phyloP scores from a whole-genome alignment of 805 yeast genomes.

The Wickerhamiella sergipiensis region DNA sequence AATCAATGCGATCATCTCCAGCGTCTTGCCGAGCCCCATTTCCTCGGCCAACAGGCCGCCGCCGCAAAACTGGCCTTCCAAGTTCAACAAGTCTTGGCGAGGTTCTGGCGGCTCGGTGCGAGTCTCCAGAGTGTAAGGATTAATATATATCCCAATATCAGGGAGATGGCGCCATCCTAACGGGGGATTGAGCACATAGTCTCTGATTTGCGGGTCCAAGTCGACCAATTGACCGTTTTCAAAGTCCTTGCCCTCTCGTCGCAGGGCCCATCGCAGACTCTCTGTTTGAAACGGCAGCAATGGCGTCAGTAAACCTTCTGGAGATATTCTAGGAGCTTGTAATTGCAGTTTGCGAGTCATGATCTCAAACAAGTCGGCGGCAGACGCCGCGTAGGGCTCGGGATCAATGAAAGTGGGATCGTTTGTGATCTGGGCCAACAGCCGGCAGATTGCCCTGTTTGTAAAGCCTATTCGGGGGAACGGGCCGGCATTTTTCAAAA shows the following conservation, averaged over 20 bases:
- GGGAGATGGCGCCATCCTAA: slow-evolving; percentile 16
- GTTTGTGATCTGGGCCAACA: slow-evolving; percentile 8
- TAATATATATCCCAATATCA: slow-evolving; percentile 17
- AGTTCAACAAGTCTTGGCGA: not conserved
- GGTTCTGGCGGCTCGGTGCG: slow-evolving; percentile 6
- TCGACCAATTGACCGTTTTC: slow-evolving; percentile 10
- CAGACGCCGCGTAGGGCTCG: slow-evolving; percentile 5
- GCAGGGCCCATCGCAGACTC: slow-evolving; percentile 26
- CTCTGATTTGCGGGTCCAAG: slow-evolving; percentile 11
- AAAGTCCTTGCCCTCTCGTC: slow-evolving; percentile 24
- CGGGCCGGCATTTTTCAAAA: not conserved
- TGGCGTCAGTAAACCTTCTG: slow-evolving; percentile 6
- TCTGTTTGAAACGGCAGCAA: slow-evolving; percentile 25
- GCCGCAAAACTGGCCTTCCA: slow-evolving; percentile 24
- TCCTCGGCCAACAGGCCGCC: slow-evolving; percentile 78
- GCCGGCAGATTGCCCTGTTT: not conserved
- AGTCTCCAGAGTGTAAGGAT: slow-evolving; percentile 15
- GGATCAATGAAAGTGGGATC: slow-evolving; percentile 10
- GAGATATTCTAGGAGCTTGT: slow-evolving; percentile 6
- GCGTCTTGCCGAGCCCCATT: slow-evolving; percentile 95
- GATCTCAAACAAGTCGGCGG: slow-evolving; percentile 7
- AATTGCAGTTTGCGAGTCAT: slow-evolving; percentile 5
- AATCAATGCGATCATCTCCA: slow-evolving; percentile 62
- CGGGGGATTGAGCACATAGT: slow-evolving; percentile 17
- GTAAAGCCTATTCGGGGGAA: not conserved